Base-by-base conservation (phyloP, 129 eudicot genomes). In the Pseudognaphalium luteoalbum region DNA sequence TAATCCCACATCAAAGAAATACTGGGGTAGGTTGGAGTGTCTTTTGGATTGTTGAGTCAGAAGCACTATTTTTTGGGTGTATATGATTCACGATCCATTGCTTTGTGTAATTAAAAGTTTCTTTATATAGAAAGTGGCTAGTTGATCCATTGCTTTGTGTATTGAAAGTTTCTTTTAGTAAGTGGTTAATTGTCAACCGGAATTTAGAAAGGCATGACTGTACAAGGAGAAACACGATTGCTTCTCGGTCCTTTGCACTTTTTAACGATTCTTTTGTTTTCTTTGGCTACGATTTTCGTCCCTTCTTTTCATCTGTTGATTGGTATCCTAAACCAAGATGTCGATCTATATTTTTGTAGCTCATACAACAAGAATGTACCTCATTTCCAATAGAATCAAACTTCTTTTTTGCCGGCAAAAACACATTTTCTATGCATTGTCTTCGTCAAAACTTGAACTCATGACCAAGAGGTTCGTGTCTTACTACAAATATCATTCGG, bases 1-100 rank as follows among this genome's bases (percentile, higher is more conserved):
- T 10, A 2, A 39, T 47, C 54, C 54, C 54, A 15, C 54, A 12
- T 47, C 6, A 14, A 44, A 47, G n/a, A 2, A 44, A 4, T 4
- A 47, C 54, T 4, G 16, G 52, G 17, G 4, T 4, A 2, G 7
- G 47, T 7, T 42, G 50, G 3, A 9, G 61, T 58, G 30, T 19
- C 12, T n/a, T 58, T 58, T 58, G 63, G 63, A 58, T 58, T 58
- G 63, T 58, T 58, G 63, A 58, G 63, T 58, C 63, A 20, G 14
- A 19, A 58, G 63, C 63, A 58, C 29, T 58, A 20, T 58, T 58
- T 6, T 20, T 25, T 21, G 20, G 63, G 30, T 5, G 63, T 47
- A 12, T 19, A 19, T 58, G 63, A 19, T 58, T 58, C 63, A 20
- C 30, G 15, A n/a, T 21, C 63, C 63, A 20, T 21, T 58, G 63